Evolutionary conservation across 441 rosid species (phyloP).

Genomic region (Croton laevigatus): DNA sequence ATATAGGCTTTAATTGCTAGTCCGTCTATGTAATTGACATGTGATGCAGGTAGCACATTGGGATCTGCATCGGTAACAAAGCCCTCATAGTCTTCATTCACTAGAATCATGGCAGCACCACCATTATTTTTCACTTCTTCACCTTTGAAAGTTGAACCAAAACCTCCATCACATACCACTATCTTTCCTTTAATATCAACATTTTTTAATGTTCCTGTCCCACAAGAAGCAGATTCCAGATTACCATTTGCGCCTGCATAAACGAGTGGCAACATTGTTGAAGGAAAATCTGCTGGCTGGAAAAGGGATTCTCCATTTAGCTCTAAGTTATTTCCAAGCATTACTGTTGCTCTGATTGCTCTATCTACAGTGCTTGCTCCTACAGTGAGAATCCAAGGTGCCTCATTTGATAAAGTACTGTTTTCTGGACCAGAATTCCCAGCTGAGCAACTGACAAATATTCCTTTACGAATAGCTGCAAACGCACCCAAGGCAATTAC

Average conservation of each 20-base stretch:
- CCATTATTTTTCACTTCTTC: conserved; percentile 42
- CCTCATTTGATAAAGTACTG: conserved; percentile 39
- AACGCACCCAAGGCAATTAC: conserved; percentile 34
- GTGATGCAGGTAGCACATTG: conserved; percentile 48
- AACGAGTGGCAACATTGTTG: conserved; percentile 30
- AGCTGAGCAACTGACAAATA: conserved; percentile 43
- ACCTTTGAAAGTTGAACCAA: conserved; percentile 8
- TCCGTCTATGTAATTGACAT: conserved; percentile 33
- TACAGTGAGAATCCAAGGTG: conserved; percentile 52
- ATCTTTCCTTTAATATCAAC: conserved; percentile 35
- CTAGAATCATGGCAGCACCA: conserved; percentile 42
- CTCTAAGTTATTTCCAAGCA: conserved; percentile 39
- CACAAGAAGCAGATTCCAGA: conserved; percentile 24
- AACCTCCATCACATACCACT: conserved; percentile 32
- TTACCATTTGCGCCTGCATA: conserved; percentile 35
- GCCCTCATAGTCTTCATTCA: conserved; percentile 32
- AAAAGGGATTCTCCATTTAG: conserved; percentile 37
- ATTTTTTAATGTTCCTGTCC: conserved; percentile 30
- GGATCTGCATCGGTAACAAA: conserved; percentile 23
- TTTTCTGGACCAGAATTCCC: conserved; percentile 40
- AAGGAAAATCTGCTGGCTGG: conserved; percentile 31
- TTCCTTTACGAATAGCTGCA: conserved; percentile 42
- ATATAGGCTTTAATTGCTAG: conserved; percentile 42
- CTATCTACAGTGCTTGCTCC: conserved; percentile 51
- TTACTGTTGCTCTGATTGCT: conserved; percentile 31